Conservation (phyloP, 225 moss, liverwort and hornwort genomes). For the Asterella californica region DNA sequence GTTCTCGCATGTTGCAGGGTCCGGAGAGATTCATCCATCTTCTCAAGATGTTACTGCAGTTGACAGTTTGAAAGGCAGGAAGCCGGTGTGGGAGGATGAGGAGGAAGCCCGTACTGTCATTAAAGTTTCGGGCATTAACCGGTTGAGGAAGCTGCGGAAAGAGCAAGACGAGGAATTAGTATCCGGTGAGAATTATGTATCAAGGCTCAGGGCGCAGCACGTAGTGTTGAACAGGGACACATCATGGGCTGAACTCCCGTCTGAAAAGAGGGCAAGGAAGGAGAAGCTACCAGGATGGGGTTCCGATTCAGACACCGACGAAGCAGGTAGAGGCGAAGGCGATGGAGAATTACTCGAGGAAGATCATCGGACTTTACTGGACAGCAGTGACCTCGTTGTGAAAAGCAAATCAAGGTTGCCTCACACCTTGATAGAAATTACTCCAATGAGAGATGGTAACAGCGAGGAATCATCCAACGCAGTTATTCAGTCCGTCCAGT, state of each 20-base stretch:
- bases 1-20: background rate
- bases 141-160: slow-evolving; percentile 71
- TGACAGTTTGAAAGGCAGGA: slow-evolving; percentile 1
- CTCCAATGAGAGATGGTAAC: slow-evolving; percentile 78
- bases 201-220: slow-evolving; percentile 79
- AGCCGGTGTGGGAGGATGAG: slow-evolving; percentile 77
- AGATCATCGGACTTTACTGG: slow-evolving; percentile 36
- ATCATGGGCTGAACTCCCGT: slow-evolving; percentile 82
- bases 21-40: background rate
- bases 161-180: slow-evolving; percentile 54
- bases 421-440: slow-evolving; percentile 67
- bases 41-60: background rate
- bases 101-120: slow-evolving; percentile 66
- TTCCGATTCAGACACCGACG: slow-evolving; percentile 54
- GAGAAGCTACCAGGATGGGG: slow-evolving; percentile 36
- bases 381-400: slow-evolving; percentile 64
- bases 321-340: slow-evolving; percentile 25
- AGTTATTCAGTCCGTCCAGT: slow-evolving; percentile 82
- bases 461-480: slow-evolving; percentile 63
- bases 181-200: slow-evolving; percentile 66
- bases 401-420: slow-evolving; percentile 69
- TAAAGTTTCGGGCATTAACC: slow-evolving; percentile 52
- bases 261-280: slow-evolving; percentile 51
- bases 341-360: slow-evolving; percentile 20
- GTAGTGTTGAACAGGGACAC: slow-evolving; percentile 67